A percentile compares a stretch with the other conserved stretches of the same genome.
Conservation (phyloP, 2,329 filamentous ascomycete genomes). For the Phaeosphaeria sp. region DNA sequence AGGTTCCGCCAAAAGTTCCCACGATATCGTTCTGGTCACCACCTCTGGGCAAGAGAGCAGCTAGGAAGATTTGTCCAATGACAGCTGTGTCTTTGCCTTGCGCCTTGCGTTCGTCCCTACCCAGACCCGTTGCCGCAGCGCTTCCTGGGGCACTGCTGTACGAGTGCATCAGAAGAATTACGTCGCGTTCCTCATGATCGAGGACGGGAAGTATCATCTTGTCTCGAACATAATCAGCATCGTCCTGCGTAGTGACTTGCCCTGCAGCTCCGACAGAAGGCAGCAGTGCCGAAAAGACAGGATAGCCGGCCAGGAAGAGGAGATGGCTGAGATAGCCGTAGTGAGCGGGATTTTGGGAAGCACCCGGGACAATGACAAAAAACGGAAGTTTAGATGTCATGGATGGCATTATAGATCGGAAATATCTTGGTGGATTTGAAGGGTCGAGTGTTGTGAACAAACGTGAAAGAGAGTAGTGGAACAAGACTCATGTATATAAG, state of each 20-base stretch:
- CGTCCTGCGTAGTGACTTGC: slow-evolving; percentile 15
- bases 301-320: slow-evolving; percentile 32
- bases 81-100: slow-evolving; percentile 25
- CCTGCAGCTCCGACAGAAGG: slow-evolving; percentile 23
- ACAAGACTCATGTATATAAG: no score
- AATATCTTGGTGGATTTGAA: neutral
- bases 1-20: slow-evolving; percentile 19
- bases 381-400: slow-evolving; percentile 28
- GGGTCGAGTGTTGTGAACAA: neutral
- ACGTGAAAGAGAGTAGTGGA: no score
- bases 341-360: slow-evolving; percentile 28
- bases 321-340: slow-evolving; percentile 33
- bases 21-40: slow-evolving; percentile 22
- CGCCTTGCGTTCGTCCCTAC: slow-evolving; percentile 14
- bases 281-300: slow-evolving; percentile 25
- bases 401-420: neutral
- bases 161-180: slow-evolving; percentile 22
- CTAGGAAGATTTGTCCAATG: slow-evolving; percentile 22
- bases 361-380: slow-evolving; percentile 44
- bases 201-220: slow-evolving; percentile 20
- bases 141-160: slow-evolving; percentile 22
- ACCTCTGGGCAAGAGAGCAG: slow-evolving; percentile 17
- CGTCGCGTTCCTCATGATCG: slow-evolving; percentile 24
- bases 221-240: slow-evolving; percentile 15
- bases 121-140: slow-evolving; percentile 15